Evolutionary conservation across 2,329 filamentous ascomycete species (phyloP).

Genomic region (Penicillium polonicum): DNA sequence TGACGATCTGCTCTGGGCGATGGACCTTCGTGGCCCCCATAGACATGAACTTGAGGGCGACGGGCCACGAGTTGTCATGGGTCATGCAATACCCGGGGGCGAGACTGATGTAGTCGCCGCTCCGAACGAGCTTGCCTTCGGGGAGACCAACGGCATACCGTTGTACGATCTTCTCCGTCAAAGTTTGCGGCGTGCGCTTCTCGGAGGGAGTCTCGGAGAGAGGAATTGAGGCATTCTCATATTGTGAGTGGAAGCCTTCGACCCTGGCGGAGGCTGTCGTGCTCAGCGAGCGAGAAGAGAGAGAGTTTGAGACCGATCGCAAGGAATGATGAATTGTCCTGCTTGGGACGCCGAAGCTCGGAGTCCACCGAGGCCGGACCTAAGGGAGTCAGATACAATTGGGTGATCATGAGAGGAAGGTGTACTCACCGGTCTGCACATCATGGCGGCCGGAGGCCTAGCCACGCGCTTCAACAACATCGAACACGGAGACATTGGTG

Average conservation of each 20-base stretch:
- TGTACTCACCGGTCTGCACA: slow-evolving; percentile 1
- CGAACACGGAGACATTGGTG: slow-evolving; percentile 7
- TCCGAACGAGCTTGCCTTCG: slow-evolving; percentile 69
- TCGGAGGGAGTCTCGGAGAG: background rate
- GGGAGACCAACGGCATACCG: slow-evolving; percentile 73
- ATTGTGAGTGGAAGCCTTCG: slow-evolving; percentile 2
- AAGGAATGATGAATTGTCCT: slow-evolving; percentile 3
- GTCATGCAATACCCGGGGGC: slow-evolving; percentile 75
- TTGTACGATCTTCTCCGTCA: slow-evolving; percentile 93
- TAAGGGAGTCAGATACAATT: background rate
- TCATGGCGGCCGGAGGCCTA: background rate
- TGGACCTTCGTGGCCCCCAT: slow-evolving; percentile 75
- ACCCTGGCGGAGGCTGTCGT: background rate
- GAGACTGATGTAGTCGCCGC: slow-evolving; percentile 81
- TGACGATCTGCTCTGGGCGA: slow-evolving; percentile 70
- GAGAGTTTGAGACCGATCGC: background rate
- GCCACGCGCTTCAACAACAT: slow-evolving; percentile 7
- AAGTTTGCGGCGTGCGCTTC: slow-evolving; percentile 61
- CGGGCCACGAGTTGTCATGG: slow-evolving; percentile 79
- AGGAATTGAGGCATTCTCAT: background rate
- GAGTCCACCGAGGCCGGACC: slow-evolving; percentile 2
- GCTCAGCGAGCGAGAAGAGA: background rate
- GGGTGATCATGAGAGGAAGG: background rate
- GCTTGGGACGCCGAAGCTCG: background rate
- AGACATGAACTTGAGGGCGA: slow-evolving; percentile 76